Evolutionary conservation across 1,284 basidiomycete genomes (phyloP).

Genomic region (Rhodotorula sp.): DNA sequence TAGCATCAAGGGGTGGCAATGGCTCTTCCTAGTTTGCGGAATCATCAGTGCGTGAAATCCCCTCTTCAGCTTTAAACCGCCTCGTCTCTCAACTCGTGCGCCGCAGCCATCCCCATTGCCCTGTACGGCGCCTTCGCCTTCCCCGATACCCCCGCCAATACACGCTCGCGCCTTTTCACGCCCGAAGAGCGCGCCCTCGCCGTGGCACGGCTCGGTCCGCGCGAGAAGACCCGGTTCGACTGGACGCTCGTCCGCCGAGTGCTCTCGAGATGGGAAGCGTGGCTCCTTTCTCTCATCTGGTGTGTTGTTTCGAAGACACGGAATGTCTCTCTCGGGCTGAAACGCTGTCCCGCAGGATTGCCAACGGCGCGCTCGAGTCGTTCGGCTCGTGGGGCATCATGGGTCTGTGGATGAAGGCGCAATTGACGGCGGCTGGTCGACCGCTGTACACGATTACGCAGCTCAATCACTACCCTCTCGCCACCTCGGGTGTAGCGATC

Average conservation of each 20-base stretch:
- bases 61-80: constrained; percentile 55
- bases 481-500: constrained; percentile 66
- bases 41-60: constrained; percentile 60
- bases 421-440: constrained; percentile 35
- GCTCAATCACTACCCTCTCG: constrained; percentile 65
- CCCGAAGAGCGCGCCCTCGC: constrained; percentile 46
- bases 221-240: constrained; percentile 54
- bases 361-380: constrained; percentile 55
- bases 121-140: constrained; percentile 70
- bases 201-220: constrained; percentile 22
- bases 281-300: constrained; percentile 5
- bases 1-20: constrained; percentile 67
- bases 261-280: constrained; percentile 61
- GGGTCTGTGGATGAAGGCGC: constrained; percentile 70
- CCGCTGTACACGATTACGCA: constrained; percentile 7
- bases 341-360: background rate
- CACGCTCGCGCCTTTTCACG: constrained; percentile 54
- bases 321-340: background rate
- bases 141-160: constrained; percentile 64
- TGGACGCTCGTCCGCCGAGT: constrained; percentile 60
- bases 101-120: constrained; percentile 46
- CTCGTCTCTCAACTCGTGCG: background rate
- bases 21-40: constrained; percentile 71
- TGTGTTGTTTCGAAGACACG: background rate
- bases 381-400: constrained; percentile 72